phyloP scores from a whole-genome alignment of 2,329 filamentous ascomycete species.

The Elsinoe batatas region DNA sequence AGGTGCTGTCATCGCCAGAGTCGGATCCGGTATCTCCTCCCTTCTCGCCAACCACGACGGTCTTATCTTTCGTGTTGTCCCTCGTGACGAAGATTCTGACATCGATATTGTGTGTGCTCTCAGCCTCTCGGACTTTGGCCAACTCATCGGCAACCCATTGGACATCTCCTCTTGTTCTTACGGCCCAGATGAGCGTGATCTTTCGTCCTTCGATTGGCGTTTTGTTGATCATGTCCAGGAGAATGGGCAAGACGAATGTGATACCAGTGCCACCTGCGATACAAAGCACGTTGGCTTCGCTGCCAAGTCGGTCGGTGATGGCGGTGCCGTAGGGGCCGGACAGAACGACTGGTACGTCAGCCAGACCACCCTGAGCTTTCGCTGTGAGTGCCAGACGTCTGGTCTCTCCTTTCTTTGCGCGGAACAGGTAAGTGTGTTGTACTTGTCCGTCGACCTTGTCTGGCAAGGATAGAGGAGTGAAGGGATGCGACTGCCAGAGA shows the following conservation, averaged over 20 bases:
- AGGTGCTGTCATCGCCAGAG: background rate
- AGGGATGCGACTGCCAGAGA: constrained; percentile 65
- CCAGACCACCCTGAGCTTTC: constrained; percentile 31
- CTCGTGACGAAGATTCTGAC: constrained; percentile 15
- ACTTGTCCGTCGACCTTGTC: constrained; percentile 20
- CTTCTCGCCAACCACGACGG: background rate
- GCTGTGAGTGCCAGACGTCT: constrained; percentile 42
- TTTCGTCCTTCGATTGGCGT: background rate
- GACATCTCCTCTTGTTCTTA: constrained; percentile 14
- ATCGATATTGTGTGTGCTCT: background rate
- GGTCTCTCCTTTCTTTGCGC: constrained; percentile 45
- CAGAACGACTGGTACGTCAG: constrained; percentile 48
- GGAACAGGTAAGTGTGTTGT: constrained; percentile 28
- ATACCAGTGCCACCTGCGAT: constrained; percentile 45
- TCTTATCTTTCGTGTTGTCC: background rate
- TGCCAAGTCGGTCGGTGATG: constrained; percentile 22
- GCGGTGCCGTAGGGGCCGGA: constrained; percentile 54
- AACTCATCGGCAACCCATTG: constrained; percentile 13
- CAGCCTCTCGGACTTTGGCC: constrained; percentile 4
- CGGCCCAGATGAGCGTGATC: constrained; percentile 14
- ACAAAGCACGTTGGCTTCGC: constrained; percentile 5
- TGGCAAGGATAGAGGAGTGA: constrained; percentile 52
- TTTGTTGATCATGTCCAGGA: constrained; percentile 43
- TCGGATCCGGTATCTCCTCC: background rate
- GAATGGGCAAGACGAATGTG: constrained; percentile 59